Base-by-base conservation (phyloP, 139 green algal genomes). In the Haematococcus lacustris region DNA sequence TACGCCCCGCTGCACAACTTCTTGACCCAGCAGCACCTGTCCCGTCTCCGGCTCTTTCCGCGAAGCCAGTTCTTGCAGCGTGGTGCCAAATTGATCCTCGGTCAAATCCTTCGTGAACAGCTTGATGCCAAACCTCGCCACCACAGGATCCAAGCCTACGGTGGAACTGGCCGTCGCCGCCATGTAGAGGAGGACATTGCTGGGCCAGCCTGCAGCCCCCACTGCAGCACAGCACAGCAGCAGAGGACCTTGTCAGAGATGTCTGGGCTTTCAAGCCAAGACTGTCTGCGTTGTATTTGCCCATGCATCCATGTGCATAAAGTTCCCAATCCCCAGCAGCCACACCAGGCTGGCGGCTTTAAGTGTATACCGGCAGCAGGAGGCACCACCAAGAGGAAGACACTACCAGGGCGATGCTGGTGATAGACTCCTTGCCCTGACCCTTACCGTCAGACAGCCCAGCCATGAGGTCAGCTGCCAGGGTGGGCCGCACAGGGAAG, bases 131-230 rank as follows among this genome's bases (percentile, higher is more conserved):
- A 64, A 64, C 13, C 53, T 21, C 33, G 21, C 9, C 4, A 64
- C 53, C 4, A 64, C 26, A 7, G 53, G 21, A 26, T 64, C 53
- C 51, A 73, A 2, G 5, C 38, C 68, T 1, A 89, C 53, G 3
- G 78, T 81, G 38, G 65, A 77, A 26, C 51, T 61, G 17, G 73
- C 33, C 33, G 63, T 75, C 0, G 35, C 83, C 28, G 68, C 83
- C 25, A 86, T 61, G 61, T 89, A 86, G 68, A 88, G 72, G 50
- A 88, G 71, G 1, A 70, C 79, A 67, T 86, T 86, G 38, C 33
- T 51, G 0, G 79, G 83, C 83, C 83, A 88, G 30, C 77, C 79
- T 23, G 63, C 69, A 26, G 70, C 38, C 35, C 41, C 43, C 7
- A 40, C 60, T 60, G 47, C 34, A 35, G 4, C n/a, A 61, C 17